Evolutionary conservation across 306 rosid genomes (phyloP).

Genomic region (Rosa persica): DNA sequence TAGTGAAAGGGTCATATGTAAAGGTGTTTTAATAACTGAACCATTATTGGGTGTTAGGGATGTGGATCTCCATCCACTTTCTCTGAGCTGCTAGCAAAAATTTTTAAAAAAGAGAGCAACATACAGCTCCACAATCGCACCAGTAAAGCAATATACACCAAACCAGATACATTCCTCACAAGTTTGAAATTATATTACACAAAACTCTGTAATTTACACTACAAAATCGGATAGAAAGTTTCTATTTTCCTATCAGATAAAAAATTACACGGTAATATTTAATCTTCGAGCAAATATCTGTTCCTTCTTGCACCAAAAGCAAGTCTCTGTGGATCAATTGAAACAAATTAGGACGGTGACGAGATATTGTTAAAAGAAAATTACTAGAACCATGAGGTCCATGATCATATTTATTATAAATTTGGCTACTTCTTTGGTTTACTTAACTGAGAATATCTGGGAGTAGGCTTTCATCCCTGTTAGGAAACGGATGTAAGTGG

Average conservation of each 20-base stretch:
- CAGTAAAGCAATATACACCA: no score
- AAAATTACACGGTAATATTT: slow-evolving; percentile 13
- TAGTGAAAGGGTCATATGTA: no score
- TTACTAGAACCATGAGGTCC: slow-evolving; percentile 9
- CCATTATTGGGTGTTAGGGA: no score
- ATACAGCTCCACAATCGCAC: no score
- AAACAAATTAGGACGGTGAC: slow-evolving; percentile 11
- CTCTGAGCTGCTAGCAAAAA: no score
- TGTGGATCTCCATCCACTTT: no score
- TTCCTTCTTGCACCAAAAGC: slow-evolving; percentile 98
- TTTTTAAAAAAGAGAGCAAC: no score
- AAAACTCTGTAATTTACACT: background rate
- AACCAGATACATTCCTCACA: background rate
- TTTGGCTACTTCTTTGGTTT: background rate
- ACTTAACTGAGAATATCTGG: slow-evolving; percentile 89
- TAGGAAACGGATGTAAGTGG: slow-evolving; percentile 85
- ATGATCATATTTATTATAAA: background rate
- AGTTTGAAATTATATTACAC: background rate
- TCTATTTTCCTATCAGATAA: background rate
- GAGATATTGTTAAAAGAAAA: background rate
- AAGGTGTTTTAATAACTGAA: no score
- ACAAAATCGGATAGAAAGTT: background rate
- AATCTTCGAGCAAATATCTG: slow-evolving; percentile 73
- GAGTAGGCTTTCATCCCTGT: slow-evolving; percentile 91
- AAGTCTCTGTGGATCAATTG: slow-evolving; percentile 55